Base-by-base conservation (phyloP, 225 moss, liverwort and hornwort species). In the Pseudisothecium myosuroides region DNA sequence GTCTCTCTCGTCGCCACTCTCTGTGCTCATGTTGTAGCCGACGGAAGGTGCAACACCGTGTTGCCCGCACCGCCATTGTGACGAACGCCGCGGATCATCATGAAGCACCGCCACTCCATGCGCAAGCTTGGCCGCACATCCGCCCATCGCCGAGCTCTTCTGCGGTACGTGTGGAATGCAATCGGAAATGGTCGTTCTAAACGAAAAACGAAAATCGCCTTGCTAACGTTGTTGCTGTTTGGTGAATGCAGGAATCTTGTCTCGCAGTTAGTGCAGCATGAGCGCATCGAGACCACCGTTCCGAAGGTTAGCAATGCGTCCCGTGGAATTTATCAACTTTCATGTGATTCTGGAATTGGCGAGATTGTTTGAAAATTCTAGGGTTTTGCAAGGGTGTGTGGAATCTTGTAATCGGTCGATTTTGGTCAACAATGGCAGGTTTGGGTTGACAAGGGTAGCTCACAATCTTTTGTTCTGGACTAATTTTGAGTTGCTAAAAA, bases 71-170 rank as follows among this genome's bases (percentile, higher is more conserved):
- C 59, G 9, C 62, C 75, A 28, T 78, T 77, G 58, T 31, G 60
- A 67, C 66, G 23, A 67, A 41, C 76, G 54, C n/a, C 29, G 60
- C 54, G 55, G 65, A 76, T 31, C 92, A 85, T 83, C 60, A 96
- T 98, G 98, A 97, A 97, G 96, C 98, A 97, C 90, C 95, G 97
- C 31, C 95, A 97, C 59, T 92, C 97, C 21, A 95, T 97, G 94
- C 98, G 98, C 81, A 98, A 97, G 93, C 94, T 98, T 37, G 98
- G 98, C 29, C 95, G 98, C 83, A 97, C 97, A 20, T 93, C 98
- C n/a, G 92, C 93, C 27, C 98, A 98, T 83, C 94, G 98, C 62
- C 94, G 95, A 95, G 97, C 98, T 5, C 95, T 98, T 27, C 86
- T 98, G 63, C 93, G 98, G 97, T 96, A 86, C 49, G 78, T 47